phyloP scores from a whole-genome alignment of 2,329 filamentous ascomycete genomes.

The Cordyceps fumosorosea region DNA sequence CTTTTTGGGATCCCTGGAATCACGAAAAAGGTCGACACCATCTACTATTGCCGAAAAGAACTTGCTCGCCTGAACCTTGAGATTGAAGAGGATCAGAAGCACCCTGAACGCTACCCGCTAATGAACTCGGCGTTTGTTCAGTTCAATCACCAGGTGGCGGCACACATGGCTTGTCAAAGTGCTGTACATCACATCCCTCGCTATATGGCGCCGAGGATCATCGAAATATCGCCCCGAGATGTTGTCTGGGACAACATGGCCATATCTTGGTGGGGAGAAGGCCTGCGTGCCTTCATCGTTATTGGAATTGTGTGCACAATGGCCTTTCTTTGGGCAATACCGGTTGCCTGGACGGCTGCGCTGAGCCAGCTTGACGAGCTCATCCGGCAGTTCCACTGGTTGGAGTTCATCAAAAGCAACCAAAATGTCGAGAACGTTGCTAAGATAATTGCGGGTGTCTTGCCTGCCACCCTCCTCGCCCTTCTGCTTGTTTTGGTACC shows the following conservation, averaged over 20 bases:
- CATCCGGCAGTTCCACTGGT: slow-evolving; percentile 57
- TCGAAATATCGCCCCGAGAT: slow-evolving; percentile 91
- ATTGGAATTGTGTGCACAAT: slow-evolving; percentile 62
- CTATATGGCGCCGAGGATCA: slow-evolving; percentile 84
- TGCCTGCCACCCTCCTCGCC: slow-evolving; percentile 71
- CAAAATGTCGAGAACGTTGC: slow-evolving; percentile 53
- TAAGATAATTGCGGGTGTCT: slow-evolving; percentile 69
- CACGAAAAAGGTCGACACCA: slow-evolving; percentile 89
- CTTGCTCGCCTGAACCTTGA: slow-evolving; percentile 83
- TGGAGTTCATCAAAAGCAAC: slow-evolving; percentile 61
- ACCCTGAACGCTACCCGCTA: slow-evolving; percentile 77
- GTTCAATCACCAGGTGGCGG: slow-evolving; percentile 95
- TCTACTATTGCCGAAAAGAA: slow-evolving; percentile 83
- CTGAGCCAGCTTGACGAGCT: slow-evolving; percentile 71
- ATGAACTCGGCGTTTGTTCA: slow-evolving; percentile 98
- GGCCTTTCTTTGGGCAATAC: slow-evolving; percentile 83
- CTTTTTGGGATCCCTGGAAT: slow-evolving; percentile 72
- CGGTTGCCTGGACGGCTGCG: slow-evolving; percentile 80
- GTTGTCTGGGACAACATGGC: slow-evolving; percentile 98
- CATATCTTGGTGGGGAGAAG: slow-evolving; percentile 88
- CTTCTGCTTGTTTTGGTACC: slow-evolving; percentile 78
- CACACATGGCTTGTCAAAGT: slow-evolving; percentile 95
- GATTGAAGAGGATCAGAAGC: slow-evolving; percentile 82
- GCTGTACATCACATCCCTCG: slow-evolving; percentile 85
- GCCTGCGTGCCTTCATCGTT: slow-evolving; percentile 63